Evolutionary conservation across 225 moss, liverwort and hornwort genomes (phyloP).

Genomic region (Pseudoscleropodium purum): DNA sequence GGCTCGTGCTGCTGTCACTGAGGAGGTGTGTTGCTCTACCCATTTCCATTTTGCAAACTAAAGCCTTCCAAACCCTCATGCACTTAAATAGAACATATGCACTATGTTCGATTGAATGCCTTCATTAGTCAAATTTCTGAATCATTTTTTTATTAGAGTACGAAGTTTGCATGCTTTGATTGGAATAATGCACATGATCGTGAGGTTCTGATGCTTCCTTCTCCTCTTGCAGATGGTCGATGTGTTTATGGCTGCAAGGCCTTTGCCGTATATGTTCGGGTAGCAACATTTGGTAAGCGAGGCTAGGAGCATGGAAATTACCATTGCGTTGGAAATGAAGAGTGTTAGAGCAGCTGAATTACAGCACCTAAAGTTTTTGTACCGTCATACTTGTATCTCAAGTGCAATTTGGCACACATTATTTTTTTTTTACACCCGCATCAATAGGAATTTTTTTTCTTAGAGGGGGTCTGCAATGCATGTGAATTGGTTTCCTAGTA

Average conservation of each 20-base stretch:
- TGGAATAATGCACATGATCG: neutral
- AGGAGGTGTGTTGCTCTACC: conserved; percentile 48
- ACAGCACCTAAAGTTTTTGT: neutral
- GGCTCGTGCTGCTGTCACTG: conserved; percentile 66
- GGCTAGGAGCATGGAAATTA: neutral
- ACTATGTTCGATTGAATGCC: neutral
- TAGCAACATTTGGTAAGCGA: neutral
- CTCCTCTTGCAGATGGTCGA: conserved; percentile 72
- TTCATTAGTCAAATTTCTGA: neutral
- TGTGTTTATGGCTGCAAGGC: conserved; percentile 82
- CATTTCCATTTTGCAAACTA: neutral
- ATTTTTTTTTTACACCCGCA: neutral
- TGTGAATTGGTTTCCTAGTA: neutral
- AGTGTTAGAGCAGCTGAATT: neutral
- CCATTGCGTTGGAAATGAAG: neutral
- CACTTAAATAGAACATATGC: neutral
- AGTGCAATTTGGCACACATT: neutral
- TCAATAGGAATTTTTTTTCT: neutral
- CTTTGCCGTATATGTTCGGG: conserved; percentile 74
- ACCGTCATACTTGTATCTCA: neutral
- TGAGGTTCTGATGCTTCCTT: neutral
- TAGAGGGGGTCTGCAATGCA: neutral
- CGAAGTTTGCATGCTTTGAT: neutral
- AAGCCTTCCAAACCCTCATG: neutral
- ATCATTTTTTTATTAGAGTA: neutral